A percentile compares a stretch with the other conserved stretches of the same genome.
Evolutionary conservation across 805 yeast genomes (phyloP).

Genomic region (Wickerhamiella azymoides): DNA sequence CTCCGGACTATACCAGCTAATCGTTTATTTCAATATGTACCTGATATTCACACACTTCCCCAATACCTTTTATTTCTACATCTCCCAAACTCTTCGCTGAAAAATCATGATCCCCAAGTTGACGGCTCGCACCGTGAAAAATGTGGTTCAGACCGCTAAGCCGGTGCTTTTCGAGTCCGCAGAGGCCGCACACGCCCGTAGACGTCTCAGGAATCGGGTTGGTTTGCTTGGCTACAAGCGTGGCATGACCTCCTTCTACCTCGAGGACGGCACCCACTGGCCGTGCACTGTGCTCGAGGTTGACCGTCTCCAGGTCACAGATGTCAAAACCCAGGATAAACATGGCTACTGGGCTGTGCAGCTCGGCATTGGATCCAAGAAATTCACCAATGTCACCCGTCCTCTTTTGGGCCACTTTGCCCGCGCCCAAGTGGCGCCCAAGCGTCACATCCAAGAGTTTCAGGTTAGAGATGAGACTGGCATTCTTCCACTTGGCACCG

Average conservation of each 20-base stretch:
- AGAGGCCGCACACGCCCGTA: constrained; percentile 55
- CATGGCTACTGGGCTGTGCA: constrained; percentile 80
- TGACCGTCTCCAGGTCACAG: constrained; percentile 74
- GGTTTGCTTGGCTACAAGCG: constrained; percentile 74
- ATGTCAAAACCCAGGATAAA: constrained; percentile 50
- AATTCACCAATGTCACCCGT: constrained; percentile 46
- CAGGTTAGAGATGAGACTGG: constrained; percentile 55
- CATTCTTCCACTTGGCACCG: constrained; percentile 62
- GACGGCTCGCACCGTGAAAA: constrained; percentile 22
- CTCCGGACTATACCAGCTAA: not conserved
- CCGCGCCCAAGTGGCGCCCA: constrained; percentile 73
- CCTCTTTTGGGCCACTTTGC: constrained; percentile 64
- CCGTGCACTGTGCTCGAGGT: constrained; percentile 85
- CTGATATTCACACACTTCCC: no score
- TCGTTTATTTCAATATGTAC: no score
- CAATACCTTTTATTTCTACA: no score
- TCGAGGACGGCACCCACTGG: constrained; percentile 45
- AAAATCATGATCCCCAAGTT: constrained; percentile 19
- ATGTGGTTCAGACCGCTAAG: constrained; percentile 27
- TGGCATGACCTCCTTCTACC: constrained; percentile 81
- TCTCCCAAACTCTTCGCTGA: not conserved
- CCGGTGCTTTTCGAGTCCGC: constrained; percentile 52
- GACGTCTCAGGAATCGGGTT: constrained; percentile 59
- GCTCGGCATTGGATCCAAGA: constrained; percentile 67
- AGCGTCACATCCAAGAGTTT: constrained; percentile 61